Evolutionary conservation across 2,329 filamentous ascomycete species (phyloP).

Genomic region (Tolypocladium amazonense): DNA sequence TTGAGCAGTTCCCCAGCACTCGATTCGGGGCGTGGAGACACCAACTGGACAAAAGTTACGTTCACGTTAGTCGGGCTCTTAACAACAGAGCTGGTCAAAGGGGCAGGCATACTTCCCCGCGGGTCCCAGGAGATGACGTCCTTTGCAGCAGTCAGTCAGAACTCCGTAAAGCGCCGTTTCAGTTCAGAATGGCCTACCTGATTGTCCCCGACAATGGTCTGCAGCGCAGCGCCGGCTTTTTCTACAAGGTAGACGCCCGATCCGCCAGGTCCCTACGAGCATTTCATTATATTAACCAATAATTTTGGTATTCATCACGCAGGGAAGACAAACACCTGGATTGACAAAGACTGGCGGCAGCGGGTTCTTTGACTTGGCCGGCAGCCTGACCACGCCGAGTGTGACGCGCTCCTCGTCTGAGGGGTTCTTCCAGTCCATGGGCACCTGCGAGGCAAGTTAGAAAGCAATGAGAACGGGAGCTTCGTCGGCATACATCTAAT

Average conservation of each 20-base stretch:
- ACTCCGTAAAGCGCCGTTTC: background rate
- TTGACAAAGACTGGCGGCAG: constrained; percentile 23
- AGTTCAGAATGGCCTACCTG: constrained; percentile 17
- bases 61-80: background rate
- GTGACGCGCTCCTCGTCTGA: constrained; percentile 15
- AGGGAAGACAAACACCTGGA: constrained; percentile 16
- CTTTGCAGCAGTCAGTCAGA: constrained; percentile 7
- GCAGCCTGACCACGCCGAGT: constrained; percentile 19
- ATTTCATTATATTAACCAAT: too few species aligned
- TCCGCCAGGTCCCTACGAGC: constrained; percentile 34
- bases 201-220: constrained; percentile 35
- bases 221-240: constrained; percentile 20
- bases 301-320: too few species aligned
- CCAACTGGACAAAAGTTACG: constrained; percentile 25
- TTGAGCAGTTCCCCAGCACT: constrained; percentile 37
- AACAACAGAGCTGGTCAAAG: background rate
- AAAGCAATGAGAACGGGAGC: background rate
- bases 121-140: constrained; percentile 42
- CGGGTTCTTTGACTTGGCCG: constrained; percentile 16
- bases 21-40: constrained; percentile 35
- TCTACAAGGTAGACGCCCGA: constrained; percentile 28
- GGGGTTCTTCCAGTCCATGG: constrained; percentile 23
- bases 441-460: constrained; percentile 12
- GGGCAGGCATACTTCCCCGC: constrained; percentile 26
- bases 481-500: constrained; percentile 13